Percentiles rank a stretch among this genome's conserved stretches.
Evolutionary conservation across 768 basidiomycete genomes (phyloP).

Genomic region (Auriculariales sp.): DNA sequence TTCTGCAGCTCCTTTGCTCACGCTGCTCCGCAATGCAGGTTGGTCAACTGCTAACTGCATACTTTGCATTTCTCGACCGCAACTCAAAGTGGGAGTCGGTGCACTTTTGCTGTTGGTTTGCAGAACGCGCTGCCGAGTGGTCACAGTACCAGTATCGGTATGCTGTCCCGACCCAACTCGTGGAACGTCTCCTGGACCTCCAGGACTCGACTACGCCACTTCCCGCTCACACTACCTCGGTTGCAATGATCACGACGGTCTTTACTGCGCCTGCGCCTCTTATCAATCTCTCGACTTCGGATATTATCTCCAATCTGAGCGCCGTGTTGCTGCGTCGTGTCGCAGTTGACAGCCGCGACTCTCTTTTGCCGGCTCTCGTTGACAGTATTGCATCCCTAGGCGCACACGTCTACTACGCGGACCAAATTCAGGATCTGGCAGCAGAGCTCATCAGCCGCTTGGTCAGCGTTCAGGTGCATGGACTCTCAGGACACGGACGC

Average conservation of each 20-base stretch:
- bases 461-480: conserved; percentile 52
- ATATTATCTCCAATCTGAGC: conserved; percentile 68
- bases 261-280: conserved; percentile 72
- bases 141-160: conserved; percentile 89
- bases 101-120: conserved; percentile 72
- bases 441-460: conserved; percentile 70
- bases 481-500: conserved; percentile 24
- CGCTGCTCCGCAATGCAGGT: conserved; percentile 71
- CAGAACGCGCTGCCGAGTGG: conserved; percentile 68
- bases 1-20: conserved; percentile 53
- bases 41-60: conserved; percentile 53
- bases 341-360: conserved; percentile 44
- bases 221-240: conserved; percentile 42
- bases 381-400: conserved; percentile 73
- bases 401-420: conserved; percentile 87
- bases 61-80: conserved; percentile 52
- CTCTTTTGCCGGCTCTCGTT: conserved; percentile 51
- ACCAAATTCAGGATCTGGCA: conserved; percentile 87
- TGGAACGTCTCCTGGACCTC: conserved; percentile 57
- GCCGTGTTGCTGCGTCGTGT: conserved; percentile 59
- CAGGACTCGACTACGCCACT: conserved; percentile 37
- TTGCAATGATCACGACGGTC: conserved; percentile 69
- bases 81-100: conserved; percentile 48
- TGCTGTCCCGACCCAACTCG: conserved; percentile 69
- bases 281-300: conserved; percentile 82